Evolutionary conservation across 805 yeast species (phyloP), one percentile per base, ranked within the genome.

Genomic region (Limtongia smithiae): DNA sequence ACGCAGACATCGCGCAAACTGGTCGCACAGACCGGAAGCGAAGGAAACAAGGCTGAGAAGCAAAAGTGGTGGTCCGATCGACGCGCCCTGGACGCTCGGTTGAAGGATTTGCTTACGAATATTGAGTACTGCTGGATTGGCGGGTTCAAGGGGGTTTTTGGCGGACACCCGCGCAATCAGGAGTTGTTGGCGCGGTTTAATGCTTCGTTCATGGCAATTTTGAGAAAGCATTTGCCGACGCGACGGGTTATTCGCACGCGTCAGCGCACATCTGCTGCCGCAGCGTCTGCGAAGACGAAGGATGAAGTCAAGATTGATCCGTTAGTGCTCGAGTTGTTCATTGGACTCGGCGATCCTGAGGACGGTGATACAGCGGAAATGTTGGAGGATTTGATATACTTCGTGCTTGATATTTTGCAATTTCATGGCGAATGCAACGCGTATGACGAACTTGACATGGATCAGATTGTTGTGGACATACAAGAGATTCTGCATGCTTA

Each of bases 61-160:
- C 75, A 73, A 39, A 55, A 68, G 6, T 91, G 97, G 96, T 93
- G 97, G 95, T 72, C 73, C 35, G 68, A 70, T 25, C 69, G 97
- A 41, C 78, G 77, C 47, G 67, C 65, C 0, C 68, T 89, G 15
- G 96, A 91, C 64, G 63, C 69, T 8, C 65, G 74, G 40, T 61
- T 91, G 44, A 64, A 74, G 34, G 65, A 64, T 1, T 65, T 89
- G n/a, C 62, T 91, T n/a, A 59, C 63, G 0, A 70, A 70, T 28
- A 74, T 86, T 7, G 91, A 87, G 46, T 64, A 65, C 20, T 68
- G 70, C 47, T 86, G 96, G 90, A 68, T 91, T 32, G 88, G 91
- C 12, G 94, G 91, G 0, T 85, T 88, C 57, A 68, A 68, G 44
- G 82, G 89, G 0, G 61, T 87, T 2, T 83, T 90, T 61, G 68